These are phyloP conservation scores for Picea glauca DNA, from an alignment of 75 land plant species.

Conservation along the genomic window DNA sequence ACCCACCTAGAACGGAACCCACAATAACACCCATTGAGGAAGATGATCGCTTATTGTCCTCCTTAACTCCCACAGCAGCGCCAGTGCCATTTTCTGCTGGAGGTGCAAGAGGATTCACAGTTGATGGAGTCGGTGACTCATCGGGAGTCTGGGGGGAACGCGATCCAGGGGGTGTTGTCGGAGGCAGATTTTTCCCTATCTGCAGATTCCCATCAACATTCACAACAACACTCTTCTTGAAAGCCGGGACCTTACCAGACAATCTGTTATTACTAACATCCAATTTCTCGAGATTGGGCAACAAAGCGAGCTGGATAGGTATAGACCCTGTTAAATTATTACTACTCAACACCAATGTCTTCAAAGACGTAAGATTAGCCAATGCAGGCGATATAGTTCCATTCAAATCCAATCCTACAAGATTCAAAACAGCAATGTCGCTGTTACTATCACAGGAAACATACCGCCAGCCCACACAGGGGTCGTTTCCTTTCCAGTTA, in stretches of 20 bases:
- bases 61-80: neutral
- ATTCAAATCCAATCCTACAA: slow-evolving; percentile 29
- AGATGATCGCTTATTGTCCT: neutral
- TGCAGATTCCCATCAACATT: slow-evolving; percentile 26
- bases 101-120: neutral
- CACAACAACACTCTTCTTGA: slow-evolving; percentile 20
- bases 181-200: slow-evolving; percentile 30
- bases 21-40: slow-evolving; percentile 26
- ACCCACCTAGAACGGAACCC: slow-evolving; percentile 26
- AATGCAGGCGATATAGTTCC: slow-evolving; percentile 58
- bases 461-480: slow-evolving; percentile 51
- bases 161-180: neutral
- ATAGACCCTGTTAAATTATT: slow-evolving; percentile 60
- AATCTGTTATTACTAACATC: slow-evolving; percentile 56
- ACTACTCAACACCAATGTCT: slow-evolving; percentile 26
- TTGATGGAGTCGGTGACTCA: slow-evolving; percentile 2
- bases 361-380: slow-evolving; percentile 20
- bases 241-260: slow-evolving; percentile 42
- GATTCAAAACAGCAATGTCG: slow-evolving; percentile 32
- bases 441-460: slow-evolving; percentile 35
- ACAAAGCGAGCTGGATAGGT: slow-evolving; percentile 39
- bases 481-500: slow-evolving; percentile 58
- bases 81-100: neutral
- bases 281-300: slow-evolving; percentile 24
- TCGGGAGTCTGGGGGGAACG: neutral